Base-by-base conservation (phyloP, 305 asterid genomes). In the Stenogyne calaminthoides region DNA sequence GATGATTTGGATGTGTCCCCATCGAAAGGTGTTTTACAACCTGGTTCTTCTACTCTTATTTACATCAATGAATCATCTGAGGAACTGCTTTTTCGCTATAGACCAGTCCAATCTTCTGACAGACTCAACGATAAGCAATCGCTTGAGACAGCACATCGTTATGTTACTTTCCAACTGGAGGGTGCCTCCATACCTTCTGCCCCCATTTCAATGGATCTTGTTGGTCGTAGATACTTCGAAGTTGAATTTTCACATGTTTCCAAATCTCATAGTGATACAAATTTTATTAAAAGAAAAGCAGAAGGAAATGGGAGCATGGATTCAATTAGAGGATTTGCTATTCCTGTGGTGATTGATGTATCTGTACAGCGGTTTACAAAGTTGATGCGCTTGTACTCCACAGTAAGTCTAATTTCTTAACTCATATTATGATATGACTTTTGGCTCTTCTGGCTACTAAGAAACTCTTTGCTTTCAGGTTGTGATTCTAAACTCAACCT, bases 161-260 rank as follows among this genome's bases (percentile, higher is more conserved):
- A 88, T 80, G 91, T 92, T 68, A 79, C 84, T 79, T 82, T 95
- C 83, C 98, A 90, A 74, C 84, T 95, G 72, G 98, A 95, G 85
- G 99, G 96, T 73, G 84, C 96, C 71, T 87, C 96, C 64, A 56
- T 74, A 56, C 91, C 96, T 40, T 92, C 98, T 59, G 68, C 83
- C 77, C 97, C 96, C 71, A 85, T 95, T 81, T 95, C 99, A 60
- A 90, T 95, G 93, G 99, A 95, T 84, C 99, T 92, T 82, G 98
- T 89, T 44, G 98, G 99, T 61, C 91, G 88, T 64, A 88, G 92
- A 82, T 95, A 85, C 90, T 92, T 95, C 71, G 99, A 92, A 76
- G 95, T 88, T 36, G 92, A 90, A 76, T 91, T 95, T 81, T 89
- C 88, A 20, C 83, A 83, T 70, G 86, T 74, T 71, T 64, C 91